Percentiles rank a stretch among this genome's conserved stretches.
Conservation (phyloP, 2,329 filamentous ascomycete genomes). For the Xylaria arbuscula region DNA sequence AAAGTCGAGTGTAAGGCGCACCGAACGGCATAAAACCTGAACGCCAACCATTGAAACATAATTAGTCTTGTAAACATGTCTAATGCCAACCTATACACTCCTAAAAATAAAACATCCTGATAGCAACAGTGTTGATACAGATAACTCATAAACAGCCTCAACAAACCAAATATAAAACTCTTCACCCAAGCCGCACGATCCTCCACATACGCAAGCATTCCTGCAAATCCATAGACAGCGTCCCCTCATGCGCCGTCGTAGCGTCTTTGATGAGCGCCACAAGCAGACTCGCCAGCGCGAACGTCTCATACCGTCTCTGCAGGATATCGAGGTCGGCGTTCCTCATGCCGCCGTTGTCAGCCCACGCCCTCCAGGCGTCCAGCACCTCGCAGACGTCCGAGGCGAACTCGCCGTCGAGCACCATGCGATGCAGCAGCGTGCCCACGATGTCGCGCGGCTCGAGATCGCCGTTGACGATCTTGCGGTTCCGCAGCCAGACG, state of each 20-base stretch:
- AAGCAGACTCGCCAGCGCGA: conserved; percentile 61
- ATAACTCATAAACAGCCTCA: neutral
- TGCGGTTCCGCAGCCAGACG: conserved; percentile 55
- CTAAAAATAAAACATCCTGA: neutral
- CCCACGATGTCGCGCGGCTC: conserved; percentile 58
- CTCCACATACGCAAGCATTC: conserved; percentile 66
- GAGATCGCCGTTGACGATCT: conserved; percentile 44
- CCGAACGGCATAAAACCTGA: no score
- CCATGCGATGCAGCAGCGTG: conserved; percentile 62
- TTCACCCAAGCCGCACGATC: conserved; percentile 61
- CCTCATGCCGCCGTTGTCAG: conserved; percentile 66
- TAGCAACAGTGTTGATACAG: neutral
- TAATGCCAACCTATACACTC: no score
- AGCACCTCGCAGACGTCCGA: conserved; percentile 57
- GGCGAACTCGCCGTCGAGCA: conserved; percentile 60
- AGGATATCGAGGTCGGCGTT: conserved; percentile 57
- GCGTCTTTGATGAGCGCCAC: conserved; percentile 61
- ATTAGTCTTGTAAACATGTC: no score
- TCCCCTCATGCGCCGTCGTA: conserved; percentile 58
- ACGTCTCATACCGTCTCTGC: conserved; percentile 53
- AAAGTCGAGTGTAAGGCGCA: no score
- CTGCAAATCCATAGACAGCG: conserved; percentile 63
- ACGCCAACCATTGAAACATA: no score
- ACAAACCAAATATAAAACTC: neutral
- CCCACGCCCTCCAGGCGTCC: conserved; percentile 65